Base-by-base conservation (phyloP, 768 basidiomycete species). In the Cystofilobasidium macerans region DNA sequence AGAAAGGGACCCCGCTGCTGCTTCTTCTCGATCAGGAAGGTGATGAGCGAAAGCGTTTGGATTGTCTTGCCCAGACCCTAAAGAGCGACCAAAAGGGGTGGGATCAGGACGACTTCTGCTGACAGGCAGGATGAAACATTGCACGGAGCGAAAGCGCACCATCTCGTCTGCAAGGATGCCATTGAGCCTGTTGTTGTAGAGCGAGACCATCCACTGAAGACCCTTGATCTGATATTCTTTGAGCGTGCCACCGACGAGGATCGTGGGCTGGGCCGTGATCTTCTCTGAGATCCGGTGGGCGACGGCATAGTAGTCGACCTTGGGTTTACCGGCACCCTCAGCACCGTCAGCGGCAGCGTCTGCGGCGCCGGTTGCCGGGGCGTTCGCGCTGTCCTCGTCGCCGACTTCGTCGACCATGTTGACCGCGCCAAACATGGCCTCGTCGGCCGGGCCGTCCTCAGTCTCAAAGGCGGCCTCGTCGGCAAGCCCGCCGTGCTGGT, bases 201-300 rank as follows among this genome's bases (percentile, higher is more conserved):
- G 80, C 76, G 87, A 89, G 72, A 97, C 92, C 92, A 95, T 94
- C 91, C 92, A 97, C 77, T 94, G 92, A 72, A 97, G 76, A 65
- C 92, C 92, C 78, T 93, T 92, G 71, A 95, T 66, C 76, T 95
- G 92, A 74, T 95, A 94, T 56, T 93, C 91, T 76, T 95, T 97
- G 72, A 97, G 80, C 0, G 85, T 89, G 54, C 92, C 92, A 36
- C 57, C 62, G 45, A 61, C 38, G 33, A 56, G 38, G 59, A 65
- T 57, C 42, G 54, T 67, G 12, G 76, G 73, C 60, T 77, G 76
- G 47, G 77, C 74, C 2, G 82, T 77, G 69, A 98, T 77, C 76
- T 81, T 92, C 81, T 99, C 95, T 71, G 86, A 86, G 71, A 90
- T 86, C 67, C 85, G 81, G 76, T 98, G 95, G 1, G 95, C 92